Conservation (phyloP, 352 stramenopile genomes). For the Pythium grandisporangium region DNA sequence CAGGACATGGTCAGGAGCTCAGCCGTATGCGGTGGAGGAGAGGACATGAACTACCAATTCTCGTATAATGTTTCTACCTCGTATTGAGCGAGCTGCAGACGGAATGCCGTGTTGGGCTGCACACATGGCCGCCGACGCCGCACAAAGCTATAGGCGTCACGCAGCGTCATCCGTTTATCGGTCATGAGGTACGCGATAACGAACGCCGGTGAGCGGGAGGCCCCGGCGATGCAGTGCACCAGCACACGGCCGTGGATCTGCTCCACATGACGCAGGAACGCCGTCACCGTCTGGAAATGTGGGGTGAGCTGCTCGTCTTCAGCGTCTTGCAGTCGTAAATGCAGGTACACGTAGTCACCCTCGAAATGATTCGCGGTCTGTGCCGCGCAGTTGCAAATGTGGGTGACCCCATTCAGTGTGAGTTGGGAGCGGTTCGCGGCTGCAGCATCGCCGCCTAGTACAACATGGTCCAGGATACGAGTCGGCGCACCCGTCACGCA, state of each 20-base stretch:
- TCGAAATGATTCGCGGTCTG: constrained; percentile 50
- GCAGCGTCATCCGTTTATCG: constrained; percentile 47
- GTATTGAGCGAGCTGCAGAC: constrained; percentile 60
- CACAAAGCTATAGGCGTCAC: constrained; percentile 50
- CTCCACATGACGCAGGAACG: constrained; percentile 46
- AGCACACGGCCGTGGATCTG: constrained; percentile 31
- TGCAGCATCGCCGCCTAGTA: constrained; percentile 35
- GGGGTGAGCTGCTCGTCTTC: constrained; percentile 40
- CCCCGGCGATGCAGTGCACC: constrained; percentile 50
- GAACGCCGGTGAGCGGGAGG: constrained; percentile 42
- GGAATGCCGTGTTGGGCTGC: constrained; percentile 49
- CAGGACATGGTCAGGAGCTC: too few relatives aligned
- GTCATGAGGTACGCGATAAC: constrained; percentile 63
- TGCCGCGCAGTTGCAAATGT: constrained; percentile 52
- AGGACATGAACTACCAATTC: too few relatives aligned
- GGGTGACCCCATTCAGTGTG: constrained; percentile 30
- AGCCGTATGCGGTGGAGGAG: too few relatives aligned
- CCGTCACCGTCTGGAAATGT: constrained; percentile 40
- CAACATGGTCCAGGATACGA: constrained; percentile 31
- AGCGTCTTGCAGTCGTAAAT: constrained; percentile 38
- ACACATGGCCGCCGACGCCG: constrained; percentile 27
- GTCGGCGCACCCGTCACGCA: neutral
- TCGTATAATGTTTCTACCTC: too few relatives aligned
- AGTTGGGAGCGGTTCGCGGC: constrained; percentile 30
- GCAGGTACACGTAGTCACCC: constrained; percentile 58